Evolutionary conservation across 352 stramenopile species (phyloP), one percentile per base, ranked within the genome.

Genomic region (Pythium dissotocum): DNA sequence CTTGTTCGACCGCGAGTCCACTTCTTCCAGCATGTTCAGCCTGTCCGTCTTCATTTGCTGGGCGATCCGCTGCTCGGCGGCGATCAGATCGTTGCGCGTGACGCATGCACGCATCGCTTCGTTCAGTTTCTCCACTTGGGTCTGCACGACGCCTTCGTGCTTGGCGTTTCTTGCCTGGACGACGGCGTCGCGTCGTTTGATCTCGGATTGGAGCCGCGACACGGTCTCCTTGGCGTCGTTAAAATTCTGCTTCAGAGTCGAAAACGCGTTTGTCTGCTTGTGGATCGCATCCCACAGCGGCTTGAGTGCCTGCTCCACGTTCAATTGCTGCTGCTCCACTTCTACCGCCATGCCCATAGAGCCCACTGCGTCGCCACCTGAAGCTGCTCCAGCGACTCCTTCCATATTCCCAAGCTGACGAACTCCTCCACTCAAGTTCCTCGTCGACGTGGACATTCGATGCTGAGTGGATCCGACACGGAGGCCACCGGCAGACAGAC

Each of bases 101-200:
- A 91, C 82, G 38, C 85, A 93, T 2, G 82, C 67, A 3, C 83
- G 83, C 42, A 95, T 69, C 21, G 69, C 82, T 30, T 95, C 85
- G 58, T 91, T 93, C 28, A 95, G 76, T 58, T 90, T 93, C 36
- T 93, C 85, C 59, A 95, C 74, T 61, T 93, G 81, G 6, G 75
- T 70, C 61, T 95, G 87, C 54, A 95, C 76, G 3, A 85, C 70
- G 6, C 58, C 60, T 62, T 93, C 87, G 69, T 93, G 84, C 40
- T 95, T 93, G 52, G 77, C 80, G 58, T 93, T 95, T 7, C 87
- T 73, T 0, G 85, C 87, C 62, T 93, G 85, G 14, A 91, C 75
- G 28, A 95, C 77, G 0, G 87, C 85, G 54, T 95, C 87, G 12
- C 87, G 83, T 8, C 87, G 83, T 44, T 93, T 93, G 67, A 95